Evolutionary conservation across 768 basidiomycete genomes (phyloP).

Genomic region (Pulveroboletus sp.): DNA sequence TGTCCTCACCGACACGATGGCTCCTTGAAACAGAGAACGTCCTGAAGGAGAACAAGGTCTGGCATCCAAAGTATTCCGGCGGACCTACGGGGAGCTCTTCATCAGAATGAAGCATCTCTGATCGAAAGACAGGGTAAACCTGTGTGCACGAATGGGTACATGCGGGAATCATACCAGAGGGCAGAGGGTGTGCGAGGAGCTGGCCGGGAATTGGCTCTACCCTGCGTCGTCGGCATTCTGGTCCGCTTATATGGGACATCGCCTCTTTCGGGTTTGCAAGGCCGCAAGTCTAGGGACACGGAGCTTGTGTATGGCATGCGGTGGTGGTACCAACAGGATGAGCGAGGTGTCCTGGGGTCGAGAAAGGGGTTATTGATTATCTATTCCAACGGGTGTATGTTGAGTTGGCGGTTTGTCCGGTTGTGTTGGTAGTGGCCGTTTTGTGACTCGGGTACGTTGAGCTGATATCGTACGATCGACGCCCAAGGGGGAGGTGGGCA

Average conservation of each 20-base stretch:
- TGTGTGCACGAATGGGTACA: neutral
- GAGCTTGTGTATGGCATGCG: neutral
- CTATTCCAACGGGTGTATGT: neutral
- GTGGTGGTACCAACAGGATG: too few relatives aligned
- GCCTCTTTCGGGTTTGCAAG: neutral
- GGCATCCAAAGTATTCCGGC: too few relatives aligned
- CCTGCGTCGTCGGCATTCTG: neutral
- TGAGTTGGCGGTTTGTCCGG: slow-evolving; percentile 1
- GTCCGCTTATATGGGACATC: neutral
- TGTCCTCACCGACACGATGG: too few relatives aligned
- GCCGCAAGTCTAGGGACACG: neutral
- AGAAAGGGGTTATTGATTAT: neutral
- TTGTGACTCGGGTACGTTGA: neutral
- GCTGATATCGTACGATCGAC: neutral
- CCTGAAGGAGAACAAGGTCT: too few relatives aligned
- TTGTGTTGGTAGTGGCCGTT: neutral
- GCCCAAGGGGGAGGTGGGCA: neutral
- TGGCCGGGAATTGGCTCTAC: neutral
- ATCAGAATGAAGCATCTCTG: neutral
- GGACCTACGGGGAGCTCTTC: too few relatives aligned
- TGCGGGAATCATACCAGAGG: neutral
- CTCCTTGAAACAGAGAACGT: too few relatives aligned
- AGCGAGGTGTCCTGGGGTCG: neutral
- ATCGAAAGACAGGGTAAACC: neutral
- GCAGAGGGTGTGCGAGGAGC: neutral